These are phyloP conservation scores for Lactuca saligna DNA, from an alignment of 129 eudicot species.

Conservation along the genomic window DNA sequence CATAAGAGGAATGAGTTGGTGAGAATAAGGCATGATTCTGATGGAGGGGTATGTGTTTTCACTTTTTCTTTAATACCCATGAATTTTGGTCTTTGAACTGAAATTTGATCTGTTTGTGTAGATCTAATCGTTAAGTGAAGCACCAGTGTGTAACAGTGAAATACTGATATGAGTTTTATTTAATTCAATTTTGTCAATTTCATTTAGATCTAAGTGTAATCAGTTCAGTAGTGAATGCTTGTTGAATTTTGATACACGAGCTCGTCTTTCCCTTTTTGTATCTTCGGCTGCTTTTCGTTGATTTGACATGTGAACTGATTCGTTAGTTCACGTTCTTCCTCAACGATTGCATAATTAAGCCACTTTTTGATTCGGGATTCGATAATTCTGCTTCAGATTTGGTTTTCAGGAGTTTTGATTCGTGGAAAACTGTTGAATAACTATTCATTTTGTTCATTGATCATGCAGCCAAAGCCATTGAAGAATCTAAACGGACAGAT, in stretches of 20 bases:
- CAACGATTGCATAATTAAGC: slow-evolving; percentile 2
- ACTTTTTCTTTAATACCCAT: not conserved
- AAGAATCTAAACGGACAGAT: slow-evolving; percentile 60
- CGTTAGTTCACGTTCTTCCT: not conserved
- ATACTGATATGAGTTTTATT: slow-evolving; percentile 7
- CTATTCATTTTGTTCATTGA: slow-evolving; percentile 4
- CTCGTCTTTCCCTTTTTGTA: not conserved
- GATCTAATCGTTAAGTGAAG: not conserved
- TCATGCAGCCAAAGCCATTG: slow-evolving; percentile 61
- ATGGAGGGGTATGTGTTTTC: slow-evolving; percentile 60
- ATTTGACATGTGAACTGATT: slow-evolving; percentile 9
- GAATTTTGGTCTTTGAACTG: not conserved
- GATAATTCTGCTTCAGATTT: slow-evolving; percentile 23
- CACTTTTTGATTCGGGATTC: not conserved
- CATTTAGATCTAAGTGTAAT: slow-evolving; percentile 31
- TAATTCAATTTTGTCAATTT: slow-evolving; percentile 12
- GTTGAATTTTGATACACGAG: not conserved
- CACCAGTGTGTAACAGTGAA: not conserved
- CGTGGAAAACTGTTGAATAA: slow-evolving; percentile 13
- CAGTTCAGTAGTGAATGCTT: slow-evolving; percentile 7
- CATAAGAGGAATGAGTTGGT: slow-evolving; percentile 80
- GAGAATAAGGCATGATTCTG: slow-evolving; percentile 83
- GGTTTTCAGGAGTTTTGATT: slow-evolving; percentile 8
- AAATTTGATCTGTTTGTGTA: slow-evolving; percentile 24
- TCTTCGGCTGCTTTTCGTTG: not conserved